Conservation (phyloP, 805 yeast species). For the Wickerhamomyces alni region DNA sequence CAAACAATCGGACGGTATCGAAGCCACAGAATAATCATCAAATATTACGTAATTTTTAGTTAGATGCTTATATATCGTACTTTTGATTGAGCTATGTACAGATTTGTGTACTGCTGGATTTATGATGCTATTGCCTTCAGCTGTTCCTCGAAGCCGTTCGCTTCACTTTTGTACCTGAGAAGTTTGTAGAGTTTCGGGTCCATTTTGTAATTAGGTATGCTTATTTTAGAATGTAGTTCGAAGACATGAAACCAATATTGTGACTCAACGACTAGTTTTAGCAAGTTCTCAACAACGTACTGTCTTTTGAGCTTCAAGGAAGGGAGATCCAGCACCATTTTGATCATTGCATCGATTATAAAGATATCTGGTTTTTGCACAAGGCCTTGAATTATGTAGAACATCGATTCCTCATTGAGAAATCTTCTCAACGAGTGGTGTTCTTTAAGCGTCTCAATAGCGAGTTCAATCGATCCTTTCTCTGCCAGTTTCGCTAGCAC, state of each 20-base stretch:
- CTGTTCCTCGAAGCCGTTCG: background rate
- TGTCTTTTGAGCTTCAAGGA: background rate
- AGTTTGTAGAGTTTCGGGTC: background rate
- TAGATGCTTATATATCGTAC: too few species aligned
- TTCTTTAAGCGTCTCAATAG: slow-evolving; percentile 1
- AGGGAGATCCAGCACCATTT: background rate
- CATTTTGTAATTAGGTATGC: slow-evolving; percentile 2
- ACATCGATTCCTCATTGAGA: slow-evolving; percentile 8
- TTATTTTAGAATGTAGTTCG: slow-evolving; percentile 1
- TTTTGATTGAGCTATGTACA: background rate
- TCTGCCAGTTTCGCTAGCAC: slow-evolving; percentile 7
- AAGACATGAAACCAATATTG: slow-evolving; percentile 14
- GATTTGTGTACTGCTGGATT: background rate
- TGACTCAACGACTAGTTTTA: slow-evolving; percentile 3
- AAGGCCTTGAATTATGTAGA: slow-evolving; percentile 5
- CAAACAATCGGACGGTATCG: background rate
- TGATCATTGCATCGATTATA: background rate
- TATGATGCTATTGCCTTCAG: background rate
- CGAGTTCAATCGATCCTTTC: slow-evolving; percentile 2
- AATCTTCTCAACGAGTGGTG: slow-evolving; percentile 1
- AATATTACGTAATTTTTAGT: too few species aligned
- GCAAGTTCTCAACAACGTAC: background rate
- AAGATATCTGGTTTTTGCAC: background rate
- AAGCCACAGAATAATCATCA: too few species aligned
- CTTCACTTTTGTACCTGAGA: background rate